phyloP scores from a whole-genome alignment of 768 basidiomycete species.

The Porphyrellus cyaneotinctus region DNA sequence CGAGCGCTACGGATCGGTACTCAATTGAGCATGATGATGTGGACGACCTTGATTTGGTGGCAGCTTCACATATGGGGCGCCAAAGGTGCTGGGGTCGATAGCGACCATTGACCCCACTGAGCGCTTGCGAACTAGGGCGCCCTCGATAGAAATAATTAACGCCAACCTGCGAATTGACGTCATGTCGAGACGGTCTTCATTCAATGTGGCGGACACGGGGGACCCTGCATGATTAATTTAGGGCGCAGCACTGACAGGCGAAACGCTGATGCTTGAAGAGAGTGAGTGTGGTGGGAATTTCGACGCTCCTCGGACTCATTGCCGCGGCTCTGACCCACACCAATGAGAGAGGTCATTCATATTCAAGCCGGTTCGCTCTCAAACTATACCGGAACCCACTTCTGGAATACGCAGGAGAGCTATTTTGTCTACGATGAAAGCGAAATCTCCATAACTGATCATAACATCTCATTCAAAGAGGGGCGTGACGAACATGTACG shows the following conservation, averaged over 20 bases:
- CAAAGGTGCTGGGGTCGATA: too few relatives aligned
- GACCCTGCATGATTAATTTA: too few relatives aligned
- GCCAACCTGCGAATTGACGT: neutral
- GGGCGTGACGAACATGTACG: slow-evolving; percentile 48
- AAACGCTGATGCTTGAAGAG: too few relatives aligned
- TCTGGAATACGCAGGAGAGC: slow-evolving; percentile 77
- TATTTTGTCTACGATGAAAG: slow-evolving; percentile 54
- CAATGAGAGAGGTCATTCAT: slow-evolving; percentile 76
- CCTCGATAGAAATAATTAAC: neutral
- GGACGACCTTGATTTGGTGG: neutral
- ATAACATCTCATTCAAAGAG: slow-evolving; percentile 66
- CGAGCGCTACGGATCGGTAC: neutral
- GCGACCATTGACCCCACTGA: neutral
- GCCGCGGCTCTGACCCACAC: neutral
- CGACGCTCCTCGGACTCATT: neutral
- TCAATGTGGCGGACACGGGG: neutral
- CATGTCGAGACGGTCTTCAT: neutral
- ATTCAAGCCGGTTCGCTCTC: slow-evolving; percentile 67
- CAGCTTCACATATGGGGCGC: too few relatives aligned
- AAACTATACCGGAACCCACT: slow-evolving; percentile 71
- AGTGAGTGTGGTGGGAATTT: too few relatives aligned
- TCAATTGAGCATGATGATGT: neutral
- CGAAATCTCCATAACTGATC: slow-evolving; percentile 42
- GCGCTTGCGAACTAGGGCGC: neutral
- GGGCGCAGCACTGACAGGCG: too few relatives aligned